A percentile compares a stretch with the other conserved stretches of the same genome.
Conservation (phyloP, 257 asterid species). For the Forsythia viridissima region DNA sequence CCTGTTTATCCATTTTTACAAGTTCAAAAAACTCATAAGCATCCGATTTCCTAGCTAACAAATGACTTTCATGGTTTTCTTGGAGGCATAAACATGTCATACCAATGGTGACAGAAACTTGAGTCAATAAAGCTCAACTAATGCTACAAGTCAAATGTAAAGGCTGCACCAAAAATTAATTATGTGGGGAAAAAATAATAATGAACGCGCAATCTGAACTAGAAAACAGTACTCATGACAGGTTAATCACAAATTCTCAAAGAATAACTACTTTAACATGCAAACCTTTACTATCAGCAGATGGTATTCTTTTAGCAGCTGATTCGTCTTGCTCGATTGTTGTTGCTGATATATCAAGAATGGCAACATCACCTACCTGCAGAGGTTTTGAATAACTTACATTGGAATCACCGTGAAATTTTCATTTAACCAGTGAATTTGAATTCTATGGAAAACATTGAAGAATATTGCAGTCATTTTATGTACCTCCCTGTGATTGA, state of each 20-base stretch:
- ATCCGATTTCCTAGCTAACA: neutral
- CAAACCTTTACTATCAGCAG: slow-evolving; percentile 96
- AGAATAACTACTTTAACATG: neutral
- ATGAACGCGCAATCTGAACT: neutral
- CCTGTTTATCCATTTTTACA: too few relatives aligned
- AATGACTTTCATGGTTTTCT: neutral
- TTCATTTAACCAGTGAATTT: neutral
- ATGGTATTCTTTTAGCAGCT: slow-evolving; percentile 64
- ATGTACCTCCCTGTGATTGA: slow-evolving; percentile 1
- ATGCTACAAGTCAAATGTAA: neutral
- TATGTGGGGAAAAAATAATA: neutral
- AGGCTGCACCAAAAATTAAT: neutral
- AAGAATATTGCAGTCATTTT: neutral
- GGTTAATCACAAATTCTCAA: neutral
- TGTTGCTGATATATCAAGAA: slow-evolving; percentile 84
- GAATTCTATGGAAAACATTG: neutral
- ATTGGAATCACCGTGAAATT: neutral
- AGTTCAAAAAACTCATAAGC: too few relatives aligned
- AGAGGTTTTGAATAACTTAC: slow-evolving; percentile 21
- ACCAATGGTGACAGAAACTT: neutral
- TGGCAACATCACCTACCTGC: slow-evolving; percentile 91
- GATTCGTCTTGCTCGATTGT: slow-evolving; percentile 80
- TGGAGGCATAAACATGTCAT: neutral
- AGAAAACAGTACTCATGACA: neutral
- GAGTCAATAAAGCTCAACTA: neutral